Base-by-base conservation (phyloP, 2,329 filamentous ascomycete species). In the Pseudocercospora vitis region DNA sequence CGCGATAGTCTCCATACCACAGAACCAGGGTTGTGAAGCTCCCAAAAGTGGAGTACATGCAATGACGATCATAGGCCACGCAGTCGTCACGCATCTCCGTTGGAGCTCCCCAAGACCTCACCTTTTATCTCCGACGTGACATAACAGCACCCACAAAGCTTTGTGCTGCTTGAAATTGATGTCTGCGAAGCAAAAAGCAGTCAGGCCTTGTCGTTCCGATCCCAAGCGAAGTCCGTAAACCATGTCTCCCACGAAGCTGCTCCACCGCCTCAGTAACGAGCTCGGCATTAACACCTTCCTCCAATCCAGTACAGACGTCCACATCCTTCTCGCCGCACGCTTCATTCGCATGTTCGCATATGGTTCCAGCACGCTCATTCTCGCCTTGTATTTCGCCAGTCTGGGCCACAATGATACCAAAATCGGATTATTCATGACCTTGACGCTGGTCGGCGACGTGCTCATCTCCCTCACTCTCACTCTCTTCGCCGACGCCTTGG, bases 271-370 rank as follows among this genome's bases (percentile, higher is more conserved):
- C 24, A 32, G 19, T 16, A 47, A 70, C 11, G 78, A 81, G 63
- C 61, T 76, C n/a, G 78, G 78, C 46, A 62, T 81, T 14, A 58
- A 69, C 11, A 72, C 77, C 5, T 65, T 81, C 23, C 65, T 71
- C 58, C 49, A 59, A 21, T 75, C 78, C 0, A 58, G 70, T 4
- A 65, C 63, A 42, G 81, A 85, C 64, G 74, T 78, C 56, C 82
- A 84, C 61, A 70, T 86, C 2, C 77, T 86, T 16, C 81, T 79
- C 56, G 56, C 77, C 4, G 80, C 82, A 60, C 80, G 83, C 23
- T 83, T 84, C 65, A 74, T 84, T 4, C 80, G 84, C 2, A 76
- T 86, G 47, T 81, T 84, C 56, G 84, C 82, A 4, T 87, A 86
- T 63, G 84, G 83, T 48, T 72, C 74, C 4, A 60, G 50, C 28